Base-by-base conservation (phyloP, 495 filamentous ascomycete genomes). In the Cercophora samala region DNA sequence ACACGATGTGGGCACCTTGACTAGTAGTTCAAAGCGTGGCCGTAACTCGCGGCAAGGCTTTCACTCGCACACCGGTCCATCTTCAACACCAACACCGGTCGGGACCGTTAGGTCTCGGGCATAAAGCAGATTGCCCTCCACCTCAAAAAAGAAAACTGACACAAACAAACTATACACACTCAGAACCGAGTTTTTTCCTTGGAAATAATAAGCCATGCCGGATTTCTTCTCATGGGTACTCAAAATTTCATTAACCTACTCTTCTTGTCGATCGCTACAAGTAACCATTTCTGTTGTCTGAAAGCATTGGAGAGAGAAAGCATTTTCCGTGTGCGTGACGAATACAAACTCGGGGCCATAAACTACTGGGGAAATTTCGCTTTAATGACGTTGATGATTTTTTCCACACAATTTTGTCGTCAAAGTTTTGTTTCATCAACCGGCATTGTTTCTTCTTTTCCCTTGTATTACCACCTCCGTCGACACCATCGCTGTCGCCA, bases 1-100 rank as follows among this genome's bases (percentile, higher is more conserved):
- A 81, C 89, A 91, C 72, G 88, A 91, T 74, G 88, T 90, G 56
- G 83, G 84, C 60, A 83, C 83, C 55, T 72, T 89, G 69, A 74
- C 78, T 25, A 77, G 79, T 60, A 77, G 68, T 42, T 73, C 76
- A 15, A 80, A 77, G 68, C 79, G 79, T 58, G 74, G 77, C 54
- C 79, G 80, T 23, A 65, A 72, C 23, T 64, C 68, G 19, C 63
- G 64, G 59, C 53, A 68, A 11, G 74, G 78, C 58, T 66, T 64
- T 46, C 74, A 73, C 66, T 63, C 65, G 13, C 77, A 78, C 29
- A 69, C 70, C 18, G 78, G 74, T 6, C 73, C 70, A 8, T 81
- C 79, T n/a, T 69, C 71, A 6, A 74, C 75, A 51, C 71, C 77
- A 13, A 77, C 79, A 9, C 76, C 75, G 17, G 58, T 64, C 19